Evolutionary conservation across 78 protist genomes (phyloP).

Genomic region (Dictyostelium intermedium): DNA sequence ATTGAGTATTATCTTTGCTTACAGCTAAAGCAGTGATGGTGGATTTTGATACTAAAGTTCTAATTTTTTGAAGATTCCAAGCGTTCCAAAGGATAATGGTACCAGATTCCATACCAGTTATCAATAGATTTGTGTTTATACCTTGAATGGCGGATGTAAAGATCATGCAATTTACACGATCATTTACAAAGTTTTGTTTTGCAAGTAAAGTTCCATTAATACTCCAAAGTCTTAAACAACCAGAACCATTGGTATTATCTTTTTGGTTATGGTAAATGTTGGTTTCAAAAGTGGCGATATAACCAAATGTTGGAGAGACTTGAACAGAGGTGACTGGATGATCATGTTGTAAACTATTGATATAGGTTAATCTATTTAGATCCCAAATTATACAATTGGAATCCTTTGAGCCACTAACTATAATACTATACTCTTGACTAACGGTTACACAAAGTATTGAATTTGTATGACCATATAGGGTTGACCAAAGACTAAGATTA

Average conservation of each 20-base stretch:
- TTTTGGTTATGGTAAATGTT: not conserved
- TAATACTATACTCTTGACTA: slow-evolving; percentile 33
- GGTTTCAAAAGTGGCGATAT: slow-evolving; percentile 51
- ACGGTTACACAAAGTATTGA: slow-evolving; percentile 77
- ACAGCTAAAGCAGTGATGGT: slow-evolving; percentile 71
- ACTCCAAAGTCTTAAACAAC: slow-evolving; percentile 43
- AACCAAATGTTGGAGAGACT: slow-evolving; percentile 62
- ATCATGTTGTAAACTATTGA: slow-evolving; percentile 43
- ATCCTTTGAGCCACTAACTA: slow-evolving; percentile 81
- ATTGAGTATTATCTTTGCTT: slow-evolving; percentile 52
- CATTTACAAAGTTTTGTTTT: not conserved
- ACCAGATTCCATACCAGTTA: slow-evolving; percentile 80
- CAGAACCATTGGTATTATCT: not conserved
- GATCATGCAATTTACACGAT: slow-evolving; percentile 62
- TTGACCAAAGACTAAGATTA: slow-evolving; percentile 27
- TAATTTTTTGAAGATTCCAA: slow-evolving; percentile 18
- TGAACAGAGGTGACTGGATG: slow-evolving; percentile 62
- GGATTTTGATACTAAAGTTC: not conserved
- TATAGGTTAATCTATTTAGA: slow-evolving; percentile 70
- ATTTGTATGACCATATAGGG: slow-evolving; percentile 77
- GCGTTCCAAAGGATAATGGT: slow-evolving; percentile 63
- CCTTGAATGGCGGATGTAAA: slow-evolving; percentile 68
- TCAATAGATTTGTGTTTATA: slow-evolving; percentile 33
- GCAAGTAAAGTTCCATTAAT: slow-evolving; percentile 45
- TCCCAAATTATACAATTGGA: slow-evolving; percentile 82